These are phyloP conservation scores for Oryza longistaminata DNA, from an alignment of 176 grass and related monocot genomes.

Conservation along the genomic window DNA sequence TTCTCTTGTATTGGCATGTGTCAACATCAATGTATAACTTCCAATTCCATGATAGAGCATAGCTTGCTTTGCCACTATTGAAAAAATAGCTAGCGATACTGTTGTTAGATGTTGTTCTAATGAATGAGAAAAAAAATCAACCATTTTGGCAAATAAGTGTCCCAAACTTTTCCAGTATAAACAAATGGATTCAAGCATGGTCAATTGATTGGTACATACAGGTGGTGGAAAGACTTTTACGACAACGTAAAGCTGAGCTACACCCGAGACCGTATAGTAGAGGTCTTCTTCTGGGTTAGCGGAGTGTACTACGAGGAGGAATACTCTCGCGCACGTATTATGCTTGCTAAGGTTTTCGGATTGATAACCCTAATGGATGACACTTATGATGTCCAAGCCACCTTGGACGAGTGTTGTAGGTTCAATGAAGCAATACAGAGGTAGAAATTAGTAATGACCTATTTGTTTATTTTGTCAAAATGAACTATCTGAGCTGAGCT, in stretches of 20 bases:
- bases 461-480: too few species aligned
- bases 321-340: neutral
- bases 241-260: neutral
- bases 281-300: neutral
- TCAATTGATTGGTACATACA: neutral
- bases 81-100: too few species aligned
- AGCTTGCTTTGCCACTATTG: too few species aligned
- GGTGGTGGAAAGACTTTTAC: slow-evolving; percentile 34
- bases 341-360: neutral
- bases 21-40: too few species aligned
- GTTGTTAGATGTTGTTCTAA: too few species aligned
- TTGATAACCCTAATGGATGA: slow-evolving; percentile 19
- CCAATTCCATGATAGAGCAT: too few species aligned
- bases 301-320: neutral
- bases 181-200: too few species aligned
- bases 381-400: slow-evolving; percentile 22
- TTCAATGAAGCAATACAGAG: slow-evolving; percentile 25
- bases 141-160: too few species aligned
- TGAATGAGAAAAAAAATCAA: too few species aligned
- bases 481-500: too few species aligned
- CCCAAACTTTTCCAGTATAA: too few species aligned
- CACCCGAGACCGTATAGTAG: slow-evolving; percentile 19
- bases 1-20: too few species aligned
- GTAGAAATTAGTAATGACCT: neutral
- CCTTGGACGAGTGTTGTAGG: slow-evolving; percentile 5